Conservation (phyloP, 2,329 filamentous ascomycete genomes). For the Blumeria graminis region DNA sequence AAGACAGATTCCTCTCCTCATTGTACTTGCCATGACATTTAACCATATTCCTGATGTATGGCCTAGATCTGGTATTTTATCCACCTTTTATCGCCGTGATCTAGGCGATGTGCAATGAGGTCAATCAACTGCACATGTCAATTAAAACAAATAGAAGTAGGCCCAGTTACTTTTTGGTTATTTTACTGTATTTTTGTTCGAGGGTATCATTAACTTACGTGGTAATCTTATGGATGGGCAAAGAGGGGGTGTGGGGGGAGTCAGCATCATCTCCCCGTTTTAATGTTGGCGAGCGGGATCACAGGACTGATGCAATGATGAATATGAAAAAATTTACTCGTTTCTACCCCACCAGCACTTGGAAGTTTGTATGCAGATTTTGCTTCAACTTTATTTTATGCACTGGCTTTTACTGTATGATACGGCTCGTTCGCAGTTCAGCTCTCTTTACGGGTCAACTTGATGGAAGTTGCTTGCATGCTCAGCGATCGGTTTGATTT, state of each 20-base stretch:
- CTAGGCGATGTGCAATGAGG: no score
- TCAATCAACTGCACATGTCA: neutral
- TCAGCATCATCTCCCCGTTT: neutral
- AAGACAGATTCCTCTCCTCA: slow-evolving; percentile 25
- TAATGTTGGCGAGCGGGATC: neutral
- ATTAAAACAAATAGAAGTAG: neutral
- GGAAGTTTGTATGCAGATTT: no score
- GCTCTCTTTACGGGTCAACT: no score
- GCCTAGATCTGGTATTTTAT: neutral
- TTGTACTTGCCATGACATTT: slow-evolving; percentile 26
- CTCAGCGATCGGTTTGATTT: no score
- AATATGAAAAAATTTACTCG: neutral
- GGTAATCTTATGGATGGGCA: neutral
- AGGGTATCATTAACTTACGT: neutral
- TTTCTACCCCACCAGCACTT: no score
- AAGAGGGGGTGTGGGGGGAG: neutral
- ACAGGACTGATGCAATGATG: neutral
- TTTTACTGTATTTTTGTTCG: neutral
- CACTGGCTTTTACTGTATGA: no score
- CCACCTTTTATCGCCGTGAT: no score
- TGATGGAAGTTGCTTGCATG: no score
- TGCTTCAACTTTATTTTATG: no score
- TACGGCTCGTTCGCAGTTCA: no score
- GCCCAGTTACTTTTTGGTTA: neutral
- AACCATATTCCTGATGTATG: slow-evolving; percentile 25